A percentile compares a stretch with the other conserved stretches of the same genome.
phyloP scores from a whole-genome alignment of 179 eudicot genomes.

The Camellia oleifera region DNA sequence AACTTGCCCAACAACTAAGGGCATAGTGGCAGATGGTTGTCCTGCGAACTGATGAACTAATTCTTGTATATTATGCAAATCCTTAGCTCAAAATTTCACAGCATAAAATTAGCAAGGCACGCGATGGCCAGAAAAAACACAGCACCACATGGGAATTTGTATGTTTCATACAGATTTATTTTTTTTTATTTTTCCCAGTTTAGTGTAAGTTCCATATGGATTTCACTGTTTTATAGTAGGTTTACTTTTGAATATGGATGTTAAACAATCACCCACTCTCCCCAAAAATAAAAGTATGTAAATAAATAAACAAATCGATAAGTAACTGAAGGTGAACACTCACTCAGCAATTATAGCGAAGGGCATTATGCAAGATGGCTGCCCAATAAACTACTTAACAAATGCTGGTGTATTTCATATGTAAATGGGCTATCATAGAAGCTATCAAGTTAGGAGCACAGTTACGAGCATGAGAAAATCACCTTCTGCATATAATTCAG shows the following conservation, averaged over 20 bases:
- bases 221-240: not conserved
- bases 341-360: not conserved
- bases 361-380: not conserved
- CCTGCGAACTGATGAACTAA: conserved; percentile 30
- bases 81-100: not conserved
- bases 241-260: not conserved
- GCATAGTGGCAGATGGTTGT: conserved; percentile 67
- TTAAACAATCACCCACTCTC: not conserved
- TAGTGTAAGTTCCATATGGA: not conserved
- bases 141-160: not conserved
- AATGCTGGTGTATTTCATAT: not conserved
- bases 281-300: not conserved
- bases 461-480: too few relatives aligned
- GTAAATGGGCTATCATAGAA: too few relatives aligned
- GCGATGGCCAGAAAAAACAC: not conserved
- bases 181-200: too few relatives aligned
- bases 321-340: not conserved
- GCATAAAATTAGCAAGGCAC: not conserved
- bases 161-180: not conserved
- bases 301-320: not conserved
- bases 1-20: conserved; percentile 81
- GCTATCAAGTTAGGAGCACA: too few relatives aligned
- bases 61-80: conserved; percentile 1
- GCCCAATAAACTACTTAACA: not conserved
- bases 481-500: too few relatives aligned